Conservation (phyloP, 192 early-diverging fungal genomes). For the Chytriomyces sp. region DNA sequence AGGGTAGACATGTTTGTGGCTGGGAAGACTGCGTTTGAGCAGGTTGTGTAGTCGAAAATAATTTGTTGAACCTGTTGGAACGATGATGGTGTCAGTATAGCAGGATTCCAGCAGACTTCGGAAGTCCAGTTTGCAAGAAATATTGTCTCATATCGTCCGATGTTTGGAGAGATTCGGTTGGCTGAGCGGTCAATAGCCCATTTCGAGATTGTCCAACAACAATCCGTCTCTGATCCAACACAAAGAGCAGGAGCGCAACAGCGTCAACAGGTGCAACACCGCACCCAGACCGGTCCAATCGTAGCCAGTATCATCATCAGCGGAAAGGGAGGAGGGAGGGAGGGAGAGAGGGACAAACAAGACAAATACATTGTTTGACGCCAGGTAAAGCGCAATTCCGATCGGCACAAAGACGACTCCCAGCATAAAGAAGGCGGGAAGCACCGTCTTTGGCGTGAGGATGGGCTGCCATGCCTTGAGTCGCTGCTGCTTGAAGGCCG, state of each 20-base stretch:
- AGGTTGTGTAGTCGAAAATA: conserved; percentile 92
- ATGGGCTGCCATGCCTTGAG: conserved; percentile 99
- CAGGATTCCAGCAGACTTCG: too few relatives aligned
- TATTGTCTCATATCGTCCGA: too few relatives aligned
- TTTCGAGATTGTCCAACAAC: background rate
- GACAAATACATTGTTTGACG: conserved; percentile 75
- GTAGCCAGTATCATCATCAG: background rate
- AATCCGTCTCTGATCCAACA: background rate
- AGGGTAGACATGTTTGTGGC: conserved; percentile 32
- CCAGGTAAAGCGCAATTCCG: conserved; percentile 88
- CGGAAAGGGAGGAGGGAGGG: background rate
- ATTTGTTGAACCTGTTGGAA: conserved; percentile 76
- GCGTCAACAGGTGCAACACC: too few relatives aligned
- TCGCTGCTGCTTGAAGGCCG: conserved; percentile 99
- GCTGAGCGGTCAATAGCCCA: too few relatives aligned
- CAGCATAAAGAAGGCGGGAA: conserved; percentile 93
- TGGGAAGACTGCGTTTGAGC: conserved; percentile 46
- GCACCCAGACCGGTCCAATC: too few relatives aligned
- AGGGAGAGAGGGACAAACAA: background rate
- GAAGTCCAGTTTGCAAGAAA: too few relatives aligned
- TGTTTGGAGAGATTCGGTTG: too few relatives aligned
- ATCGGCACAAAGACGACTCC: conserved; percentile 96
- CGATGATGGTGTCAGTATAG: background rate
- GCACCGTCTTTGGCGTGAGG: conserved; percentile 95
- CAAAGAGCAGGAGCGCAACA: too few relatives aligned